A percentile compares a stretch with the other conserved stretches of the same genome.
Evolutionary conservation across 352 stramenopile genomes (phyloP).

Genomic region (Aphanomyces cochlioides): DNA sequence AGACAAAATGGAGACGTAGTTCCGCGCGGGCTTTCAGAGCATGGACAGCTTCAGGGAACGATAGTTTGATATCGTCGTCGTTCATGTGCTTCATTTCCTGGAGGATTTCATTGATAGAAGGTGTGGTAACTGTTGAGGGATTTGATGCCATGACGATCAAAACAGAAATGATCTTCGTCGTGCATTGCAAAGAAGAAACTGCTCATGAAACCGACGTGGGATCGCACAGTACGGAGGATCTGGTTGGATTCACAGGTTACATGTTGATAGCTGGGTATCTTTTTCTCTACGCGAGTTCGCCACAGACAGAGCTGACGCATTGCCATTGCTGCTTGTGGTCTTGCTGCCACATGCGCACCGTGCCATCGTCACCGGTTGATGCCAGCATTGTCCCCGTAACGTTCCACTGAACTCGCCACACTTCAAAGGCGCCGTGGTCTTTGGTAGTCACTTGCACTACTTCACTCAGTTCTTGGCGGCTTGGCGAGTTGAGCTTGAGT

Average conservation of each 20-base stretch:
- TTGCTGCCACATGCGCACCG: constrained; percentile 94
- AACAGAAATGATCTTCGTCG: too few species aligned
- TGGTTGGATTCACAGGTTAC: too few species aligned
- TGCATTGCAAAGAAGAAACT: too few species aligned
- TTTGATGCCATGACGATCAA: too few species aligned
- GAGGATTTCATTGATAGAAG: background rate
- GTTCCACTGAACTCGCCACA: constrained; percentile 97
- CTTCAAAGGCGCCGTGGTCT: constrained; percentile 83
- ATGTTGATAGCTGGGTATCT: too few species aligned
- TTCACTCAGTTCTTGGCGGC: constrained; percentile 60
- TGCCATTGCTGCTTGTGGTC: constrained; percentile 90
- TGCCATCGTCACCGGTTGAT: constrained; percentile 91
- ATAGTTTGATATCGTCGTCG: constrained; percentile 18
- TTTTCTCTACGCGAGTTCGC: constrained; percentile 41
- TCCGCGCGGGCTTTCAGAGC: constrained; percentile 21
- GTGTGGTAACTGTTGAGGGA: background rate
- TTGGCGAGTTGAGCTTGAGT: constrained; percentile 55
- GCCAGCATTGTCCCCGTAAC: constrained; percentile 95
- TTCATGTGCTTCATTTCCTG: background rate
- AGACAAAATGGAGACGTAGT: constrained; percentile 24
- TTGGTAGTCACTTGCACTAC: constrained; percentile 73
- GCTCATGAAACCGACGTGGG: too few species aligned
- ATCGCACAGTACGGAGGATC: too few species aligned
- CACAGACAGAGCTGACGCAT: constrained; percentile 84
- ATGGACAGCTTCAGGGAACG: background rate